phyloP scores from a whole-genome alignment of 2,329 filamentous ascomycete species.

The Xylaria sp. region DNA sequence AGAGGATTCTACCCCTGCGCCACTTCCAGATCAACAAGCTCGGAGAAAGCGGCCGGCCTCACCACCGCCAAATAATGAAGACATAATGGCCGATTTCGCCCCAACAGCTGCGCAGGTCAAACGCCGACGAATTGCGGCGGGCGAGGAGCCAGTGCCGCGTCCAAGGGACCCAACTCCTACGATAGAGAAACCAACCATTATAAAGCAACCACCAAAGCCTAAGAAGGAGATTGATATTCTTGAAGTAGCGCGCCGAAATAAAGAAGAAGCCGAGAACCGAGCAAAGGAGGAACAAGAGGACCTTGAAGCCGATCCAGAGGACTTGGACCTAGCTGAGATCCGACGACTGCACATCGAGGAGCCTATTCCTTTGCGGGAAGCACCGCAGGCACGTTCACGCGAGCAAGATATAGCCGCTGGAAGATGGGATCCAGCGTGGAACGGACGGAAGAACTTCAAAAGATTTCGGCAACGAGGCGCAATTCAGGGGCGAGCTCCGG shows the following conservation, averaged over 20 bases:
- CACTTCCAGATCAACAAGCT: constrained; percentile 22
- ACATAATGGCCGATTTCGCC: constrained; percentile 66
- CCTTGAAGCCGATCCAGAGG: constrained; percentile 48
- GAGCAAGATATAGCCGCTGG: constrained; percentile 50
- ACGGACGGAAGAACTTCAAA: constrained; percentile 94
- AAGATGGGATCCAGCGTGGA: constrained; percentile 85
- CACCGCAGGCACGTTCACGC: constrained; percentile 33
- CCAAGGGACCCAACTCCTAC: constrained; percentile 28
- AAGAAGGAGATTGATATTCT: constrained; percentile 64
- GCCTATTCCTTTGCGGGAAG: constrained; percentile 59
- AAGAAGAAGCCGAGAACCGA: constrained; percentile 62
- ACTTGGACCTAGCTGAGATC: constrained; percentile 68
- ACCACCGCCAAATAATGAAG: constrained; percentile 40
- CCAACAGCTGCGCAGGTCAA: constrained; percentile 75
- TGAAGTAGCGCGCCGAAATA: constrained; percentile 56
- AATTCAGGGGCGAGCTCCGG: constrained; percentile 34
- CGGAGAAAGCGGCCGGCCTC: constrained; percentile 45
- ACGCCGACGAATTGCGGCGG: constrained; percentile 62
- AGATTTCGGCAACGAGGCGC: constrained; percentile 64
- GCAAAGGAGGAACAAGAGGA: constrained; percentile 50
- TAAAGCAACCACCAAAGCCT: constrained; percentile 38
- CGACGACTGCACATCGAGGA: constrained; percentile 71
- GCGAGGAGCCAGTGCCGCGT: constrained; percentile 41
- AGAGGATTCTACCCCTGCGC: constrained; percentile 16
- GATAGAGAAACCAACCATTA: constrained; percentile 29